Conservation (phyloP, 345 rosid genomes). For the Cardamine resedifolia region DNA sequence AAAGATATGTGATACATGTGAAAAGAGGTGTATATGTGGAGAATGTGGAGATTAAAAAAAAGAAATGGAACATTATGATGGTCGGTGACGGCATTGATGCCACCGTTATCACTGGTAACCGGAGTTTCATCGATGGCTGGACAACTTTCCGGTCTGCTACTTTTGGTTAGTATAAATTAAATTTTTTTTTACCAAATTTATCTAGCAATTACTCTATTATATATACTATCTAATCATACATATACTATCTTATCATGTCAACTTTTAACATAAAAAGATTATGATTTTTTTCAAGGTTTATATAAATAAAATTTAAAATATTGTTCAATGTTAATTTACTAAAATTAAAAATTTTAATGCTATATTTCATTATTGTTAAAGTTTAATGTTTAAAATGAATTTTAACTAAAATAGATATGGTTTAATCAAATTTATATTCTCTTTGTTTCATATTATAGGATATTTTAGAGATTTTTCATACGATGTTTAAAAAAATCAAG, state of each 20-base stretch:
- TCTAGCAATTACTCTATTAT: no score
- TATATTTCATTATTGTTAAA: neutral
- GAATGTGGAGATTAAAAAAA: slow-evolving; percentile 74
- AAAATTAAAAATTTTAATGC: neutral
- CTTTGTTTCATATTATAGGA: no score
- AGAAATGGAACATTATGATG: slow-evolving; percentile 81
- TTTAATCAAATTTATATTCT: neutral
- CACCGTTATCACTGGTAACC: slow-evolving; percentile 62
- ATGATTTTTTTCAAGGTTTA: neutral
- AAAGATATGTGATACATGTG: slow-evolving; percentile 55
- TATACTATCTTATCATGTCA: no score
- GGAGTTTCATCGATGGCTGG: slow-evolving; percentile 72
- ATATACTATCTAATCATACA: no score
- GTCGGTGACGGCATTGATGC: slow-evolving; percentile 69
- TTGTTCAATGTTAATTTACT: neutral
- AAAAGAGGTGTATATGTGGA: slow-evolving; percentile 71
- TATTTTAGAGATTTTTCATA: no score
- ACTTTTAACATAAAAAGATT: no score
- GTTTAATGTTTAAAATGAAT: neutral
- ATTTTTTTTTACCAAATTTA: no score
- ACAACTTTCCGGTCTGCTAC: slow-evolving; percentile 91
- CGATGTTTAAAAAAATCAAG: no score
- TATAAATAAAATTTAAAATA: neutral
- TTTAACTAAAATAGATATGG: neutral
- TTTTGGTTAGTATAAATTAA: slow-evolving; percentile 50